Evolutionary conservation across 306 rosid species (phyloP), one percentile per base, ranked within the genome.

Genomic region (Cicer chorassanicum): DNA sequence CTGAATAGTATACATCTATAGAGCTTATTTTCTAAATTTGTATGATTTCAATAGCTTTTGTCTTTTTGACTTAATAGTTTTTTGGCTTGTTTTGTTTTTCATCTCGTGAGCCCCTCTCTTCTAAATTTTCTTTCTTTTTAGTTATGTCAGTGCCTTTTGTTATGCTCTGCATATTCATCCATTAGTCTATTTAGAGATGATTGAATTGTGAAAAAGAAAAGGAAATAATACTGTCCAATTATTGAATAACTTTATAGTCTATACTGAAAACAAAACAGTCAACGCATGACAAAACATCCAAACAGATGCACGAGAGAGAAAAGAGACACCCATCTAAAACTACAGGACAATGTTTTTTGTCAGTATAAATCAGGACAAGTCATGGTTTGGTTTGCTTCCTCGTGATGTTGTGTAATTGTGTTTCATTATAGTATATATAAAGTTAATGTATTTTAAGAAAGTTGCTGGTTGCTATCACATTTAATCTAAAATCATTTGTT

Each of bases 91-190:
- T 78, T 69, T 71, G 65, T 16, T 81, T 57, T 61, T 36, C 81
- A 68, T 84, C 91, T 73, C 74, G 93, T 87, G 91, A 90, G 18
- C 56, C 73, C 74, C 50, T 13, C 38, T 41, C 78, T 77, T 29
- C 24, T 49, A 53, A 53, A 65, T 43, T 51, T 70, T 55, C n/a
- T 38, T 24, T 29, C 54, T 36, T 7, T 54, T 49, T 42, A 2
- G 16, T 45, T 73, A 14, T 55, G 39, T 21, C 51, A 68, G 21
- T 65, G 39, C 60, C 64, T 15, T 29, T 29, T 29, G 34, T 29
- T 29, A 29, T 29, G 34, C 34, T 29, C 34, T 29, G 34, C 34
- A 29, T 29, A 29, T 29, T 29, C 34, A 29, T 29, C 34, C 34
- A 29, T 29, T 29, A 38, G 77, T 80, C 61, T 78, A 9, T 2